These are phyloP conservation scores for Lentinula lateritia DNA, from an alignment of 768 basidiomycete genomes.

Conservation along the genomic window DNA sequence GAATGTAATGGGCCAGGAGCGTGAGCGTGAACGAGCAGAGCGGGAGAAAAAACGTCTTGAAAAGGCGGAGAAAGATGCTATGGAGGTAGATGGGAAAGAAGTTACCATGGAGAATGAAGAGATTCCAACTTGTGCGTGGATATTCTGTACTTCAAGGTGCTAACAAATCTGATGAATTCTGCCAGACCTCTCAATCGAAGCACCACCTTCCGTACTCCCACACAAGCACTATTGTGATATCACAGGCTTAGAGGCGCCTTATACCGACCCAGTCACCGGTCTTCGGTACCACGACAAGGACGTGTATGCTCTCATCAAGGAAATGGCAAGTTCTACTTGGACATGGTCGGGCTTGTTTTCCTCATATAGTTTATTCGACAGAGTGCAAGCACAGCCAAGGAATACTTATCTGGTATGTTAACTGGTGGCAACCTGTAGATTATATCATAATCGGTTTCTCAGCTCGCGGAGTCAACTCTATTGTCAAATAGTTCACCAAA, in stretches of 20 bases:
- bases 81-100: constrained; percentile 50
- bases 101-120: constrained; percentile 42
- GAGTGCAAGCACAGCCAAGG: constrained; percentile 69
- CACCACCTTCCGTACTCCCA: constrained; percentile 76
- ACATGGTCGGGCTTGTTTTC: neutral
- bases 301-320: constrained; percentile 78
- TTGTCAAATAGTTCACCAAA: constrained; percentile 29
- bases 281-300: constrained; percentile 83
- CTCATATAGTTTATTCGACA: constrained; percentile 17
- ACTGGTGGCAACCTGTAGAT: neutral
- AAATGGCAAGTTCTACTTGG: constrained; percentile 41
- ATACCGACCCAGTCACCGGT: constrained; percentile 77
- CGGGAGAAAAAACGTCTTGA: constrained; percentile 50
- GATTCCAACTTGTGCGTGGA: constrained; percentile 58
- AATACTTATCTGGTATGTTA: constrained; percentile 59
- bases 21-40: constrained; percentile 68
- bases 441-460: neutral
- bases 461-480: constrained; percentile 41
- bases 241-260: constrained; percentile 80
- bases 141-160: neutral
- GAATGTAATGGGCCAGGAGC: constrained; percentile 69
- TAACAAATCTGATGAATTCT: neutral
- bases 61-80: constrained; percentile 37
- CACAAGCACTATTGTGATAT: constrained; percentile 81
- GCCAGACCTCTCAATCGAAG: constrained; percentile 75